Evolutionary conservation across 1,139 yeast genomes (phyloP), one percentile per base, ranked within the genome.

Genomic region (Blastobotrys capitulatus): DNA sequence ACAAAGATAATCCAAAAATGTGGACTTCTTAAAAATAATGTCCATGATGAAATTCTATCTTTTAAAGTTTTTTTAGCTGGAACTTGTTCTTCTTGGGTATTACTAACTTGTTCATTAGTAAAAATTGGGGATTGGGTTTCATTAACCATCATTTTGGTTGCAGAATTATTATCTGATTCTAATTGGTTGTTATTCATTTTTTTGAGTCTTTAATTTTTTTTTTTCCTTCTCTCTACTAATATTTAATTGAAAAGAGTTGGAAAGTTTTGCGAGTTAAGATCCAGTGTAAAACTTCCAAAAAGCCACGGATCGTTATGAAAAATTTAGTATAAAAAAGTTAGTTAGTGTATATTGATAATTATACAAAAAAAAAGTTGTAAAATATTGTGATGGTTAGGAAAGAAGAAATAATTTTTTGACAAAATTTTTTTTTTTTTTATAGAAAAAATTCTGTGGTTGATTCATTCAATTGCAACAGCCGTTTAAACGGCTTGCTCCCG

Each of bases 1-100:
- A 71, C 37, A 39, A 73, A 63, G 37, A 72, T 72, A 50, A 70
- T 60, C 73, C 73, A 70, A 53, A 73, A 73, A 35, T 67, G 65
- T 36, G 54, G 54, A 31, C 71, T 63, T 32, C 60, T 47, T 42
- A 73, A 43, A 48, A 68, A 71, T 34, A 59, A 61, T 49, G 72
- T 69, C 51, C 49, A 31, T 13, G 37, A 39, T 10, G 38, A 16
- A 7, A 51, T 15, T 16, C 44, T 42, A 6, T 38, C 27, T 15
- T 16, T 18, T 10, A 25, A 37, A 7, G 42, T 43, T 26, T 44
- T 38, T 15, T 15, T 29, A 15, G 31, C n/a, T n/a, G n/a, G n/a
- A n/a, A n/a, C n/a, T n/a, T n/a, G n/a, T n/a, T n/a, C 31, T 16
- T 32, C 38, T 7, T 22, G 7, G 22, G 6, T 19, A 35, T 35